Evolutionary conservation across 2,329 filamentous ascomycete species (phyloP), one percentile per base, ranked within the genome.

Genomic region (Macroventuria anomochaeta): DNA sequence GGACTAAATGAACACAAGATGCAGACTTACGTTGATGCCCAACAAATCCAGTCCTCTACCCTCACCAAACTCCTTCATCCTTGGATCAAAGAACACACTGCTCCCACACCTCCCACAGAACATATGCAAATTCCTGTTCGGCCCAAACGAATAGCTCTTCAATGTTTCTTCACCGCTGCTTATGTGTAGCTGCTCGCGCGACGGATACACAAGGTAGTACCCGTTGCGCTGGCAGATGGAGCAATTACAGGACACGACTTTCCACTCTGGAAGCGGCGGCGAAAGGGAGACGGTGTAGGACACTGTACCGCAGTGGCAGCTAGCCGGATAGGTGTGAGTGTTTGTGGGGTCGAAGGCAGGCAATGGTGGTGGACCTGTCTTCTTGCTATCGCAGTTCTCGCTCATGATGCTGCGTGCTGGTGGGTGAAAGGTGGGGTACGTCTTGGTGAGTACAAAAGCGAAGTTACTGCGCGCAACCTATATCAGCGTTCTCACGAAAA

Each of bases 291-390:
- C 72, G 12, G 75, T 73, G 61, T 82, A 80, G 54, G 76, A 71
- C 54, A 85, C 75, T 46, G 76, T 76, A 37, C 81, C 81, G 67
- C 82, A 84, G 64, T 84, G 81, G 58, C 81, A 85, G 49, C 77
- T 78, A 10, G 75, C 80, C 38, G 77, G 68, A 67, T 85, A 83
- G 1, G 76, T 80, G 41, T 63, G 41, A 20, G 50, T 40, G 15
- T 68, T 60, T 3, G 53, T 41, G 13, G 60, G 28, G 36, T 68
- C 60, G 38, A 63, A 66, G 3, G 52, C 8, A 8, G 59, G 55
- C 10, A 66, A 46, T 3, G 57, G 36, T 18, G 58, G 55, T 13
- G 48, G 38, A 10, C 43, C 39, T 42, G 32, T 25, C 3, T 36
- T 26, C 33, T 53, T 29, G 41, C 37, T 46, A 6, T 34, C n/a